These are phyloP conservation scores for Suillus plorans DNA, from an alignment of 768 basidiomycete species.

Conservation along the genomic window DNA sequence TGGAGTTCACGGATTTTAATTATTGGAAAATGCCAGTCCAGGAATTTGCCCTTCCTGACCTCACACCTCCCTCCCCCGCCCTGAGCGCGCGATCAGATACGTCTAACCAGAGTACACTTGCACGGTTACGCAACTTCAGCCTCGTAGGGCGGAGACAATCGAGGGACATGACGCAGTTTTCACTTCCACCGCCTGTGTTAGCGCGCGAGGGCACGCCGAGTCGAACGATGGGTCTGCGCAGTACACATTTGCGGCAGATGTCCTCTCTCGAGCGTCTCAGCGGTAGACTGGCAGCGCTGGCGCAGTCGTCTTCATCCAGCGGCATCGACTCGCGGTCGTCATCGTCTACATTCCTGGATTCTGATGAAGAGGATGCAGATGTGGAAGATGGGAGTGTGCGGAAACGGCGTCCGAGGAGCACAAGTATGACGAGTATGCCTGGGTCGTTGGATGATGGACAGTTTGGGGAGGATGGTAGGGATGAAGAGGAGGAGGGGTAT, in stretches of 20 bases:
- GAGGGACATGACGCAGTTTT: conserved; percentile 23
- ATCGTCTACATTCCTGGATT: conserved; percentile 49
- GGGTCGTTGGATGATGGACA: conserved; percentile 71
- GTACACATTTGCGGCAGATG: conserved; percentile 61
- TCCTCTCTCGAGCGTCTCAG: conserved; percentile 75
- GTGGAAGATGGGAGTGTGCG: conserved; percentile 39
- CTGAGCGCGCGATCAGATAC: conserved; percentile 92
- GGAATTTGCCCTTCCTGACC: conserved; percentile 76
- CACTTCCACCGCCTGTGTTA: conserved; percentile 33
- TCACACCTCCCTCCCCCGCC: conserved; percentile 87
- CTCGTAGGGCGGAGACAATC: conserved; percentile 54
- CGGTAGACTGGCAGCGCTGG: conserved; percentile 53
- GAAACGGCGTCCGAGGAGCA: conserved; percentile 45
- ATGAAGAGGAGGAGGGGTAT: conserved; percentile 27
- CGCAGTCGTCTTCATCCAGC: conserved; percentile 39
- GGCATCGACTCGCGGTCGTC: conserved; percentile 58
- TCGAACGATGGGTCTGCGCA: conserved; percentile 31
- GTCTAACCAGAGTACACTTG: conserved; percentile 69
- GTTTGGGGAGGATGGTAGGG: conserved; percentile 48
- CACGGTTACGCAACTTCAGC: conserved; percentile 76
- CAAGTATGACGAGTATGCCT: conserved; percentile 84
- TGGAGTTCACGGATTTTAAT: conserved; percentile 96
- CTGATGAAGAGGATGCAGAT: conserved; percentile 47
- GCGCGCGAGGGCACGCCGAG: conserved; percentile 16
- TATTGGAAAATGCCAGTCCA: conserved; percentile 87